Evolutionary conservation across 768 basidiomycete genomes (phyloP).

Genomic region (Pholiota molesta): DNA sequence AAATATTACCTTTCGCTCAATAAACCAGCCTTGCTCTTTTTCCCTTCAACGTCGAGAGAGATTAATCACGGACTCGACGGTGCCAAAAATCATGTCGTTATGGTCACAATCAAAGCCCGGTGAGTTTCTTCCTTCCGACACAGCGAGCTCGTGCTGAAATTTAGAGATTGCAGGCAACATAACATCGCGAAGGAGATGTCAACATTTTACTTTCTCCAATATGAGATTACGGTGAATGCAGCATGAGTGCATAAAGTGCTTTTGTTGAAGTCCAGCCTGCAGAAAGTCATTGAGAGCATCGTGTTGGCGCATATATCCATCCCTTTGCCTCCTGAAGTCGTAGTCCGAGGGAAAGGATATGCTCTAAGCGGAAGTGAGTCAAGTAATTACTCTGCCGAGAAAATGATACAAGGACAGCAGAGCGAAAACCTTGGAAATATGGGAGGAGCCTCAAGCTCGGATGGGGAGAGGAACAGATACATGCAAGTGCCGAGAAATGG

Average conservation of each 20-base stretch:
- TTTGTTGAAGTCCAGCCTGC: not conserved
- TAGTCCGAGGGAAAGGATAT: constrained; percentile 33
- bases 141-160: not conserved
- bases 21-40: constrained; percentile 35
- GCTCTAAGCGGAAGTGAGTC: constrained; percentile 32
- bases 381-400: not conserved
- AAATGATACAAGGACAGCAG: constrained; percentile 16
- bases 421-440: constrained; percentile 32
- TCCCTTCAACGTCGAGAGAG: constrained; percentile 21
- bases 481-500: constrained; percentile 36
- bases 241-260: not conserved
- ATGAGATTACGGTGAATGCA: constrained; percentile 39
- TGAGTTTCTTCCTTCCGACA: constrained; percentile 11
- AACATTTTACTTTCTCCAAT: constrained; percentile 32
- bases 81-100: constrained; percentile 26
- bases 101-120: constrained; percentile 36
- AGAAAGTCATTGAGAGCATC: constrained; percentile 39
- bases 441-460: constrained; percentile 30
- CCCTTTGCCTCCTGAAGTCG: constrained; percentile 29
- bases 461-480: constrained; percentile 30
- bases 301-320: constrained; percentile 32
- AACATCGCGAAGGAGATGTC: constrained; percentile 25
- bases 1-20: constrained; percentile 35
- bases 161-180: constrained; percentile 3
- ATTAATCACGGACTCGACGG: not conserved